Base-by-base conservation (phyloP, 2,329 filamentous ascomycete species). In the Sphaerostilbella broomeana region DNA sequence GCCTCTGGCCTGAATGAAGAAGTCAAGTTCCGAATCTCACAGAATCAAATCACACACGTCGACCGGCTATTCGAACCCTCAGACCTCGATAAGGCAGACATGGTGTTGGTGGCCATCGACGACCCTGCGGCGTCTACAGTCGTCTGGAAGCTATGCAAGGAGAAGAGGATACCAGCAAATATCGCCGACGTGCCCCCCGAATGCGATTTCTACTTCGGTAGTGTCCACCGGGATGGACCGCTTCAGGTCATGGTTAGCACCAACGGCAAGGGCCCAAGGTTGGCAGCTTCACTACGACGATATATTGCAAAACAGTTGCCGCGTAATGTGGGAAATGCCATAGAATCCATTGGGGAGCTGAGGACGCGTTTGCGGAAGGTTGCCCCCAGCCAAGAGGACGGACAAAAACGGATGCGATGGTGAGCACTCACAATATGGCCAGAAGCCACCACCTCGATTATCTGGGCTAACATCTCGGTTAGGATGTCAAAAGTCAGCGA, bases 201-300 rank as follows among this genome's bases (percentile, higher is more conserved):
- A 62, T 98, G 92, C 63, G 92, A 98, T 58, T 98, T 98, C 59
- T 98, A 95, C 71, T 98, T 98, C 66, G 92, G 92, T 47, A 92
- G 85, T 58, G 82, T 95, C 26, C 86, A 98, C 64, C 82, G 92
- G 35, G 92, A 98, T 60, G 92, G 92, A 0, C 92, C 92, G 5
- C 65, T 98, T 45, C 92, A 98, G 68, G 83, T 98, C 55, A 98
- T 98, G 92, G 90, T 98, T 52, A 94, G 86, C 67, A 98, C 92
- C 24, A 98, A 97, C 60, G 92, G 92, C 37, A 95, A 95, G 59
- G 92, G 92, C 0, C 92, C 92, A 0, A 81, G 90, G 57, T 67
- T 98, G 47, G 92, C 92, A 8, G 90, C 86, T 50, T 81, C 89
- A 33, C 84, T 98, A 35, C 72, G 90, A 38, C 76, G 83, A 57